phyloP scores from a whole-genome alignment of 2,329 filamentous ascomycete species.

The Clonostachys sp. region DNA sequence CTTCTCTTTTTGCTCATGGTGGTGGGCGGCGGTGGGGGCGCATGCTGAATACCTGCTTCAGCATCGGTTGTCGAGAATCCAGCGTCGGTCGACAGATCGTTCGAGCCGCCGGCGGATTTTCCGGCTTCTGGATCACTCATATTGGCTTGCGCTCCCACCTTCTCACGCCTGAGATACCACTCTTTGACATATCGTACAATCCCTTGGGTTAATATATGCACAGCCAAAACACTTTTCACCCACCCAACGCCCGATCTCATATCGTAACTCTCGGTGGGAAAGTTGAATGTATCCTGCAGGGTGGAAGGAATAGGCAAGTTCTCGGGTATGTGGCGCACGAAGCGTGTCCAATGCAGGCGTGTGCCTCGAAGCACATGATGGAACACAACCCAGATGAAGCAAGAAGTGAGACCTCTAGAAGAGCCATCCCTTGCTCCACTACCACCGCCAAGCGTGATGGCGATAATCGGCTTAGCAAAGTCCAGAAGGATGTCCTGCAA shows the following conservation, averaged over 20 bases:
- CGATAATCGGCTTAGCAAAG: slow-evolving; percentile 88
- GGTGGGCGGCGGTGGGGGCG: slow-evolving; percentile 33
- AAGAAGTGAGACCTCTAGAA: slow-evolving; percentile 67
- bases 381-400: slow-evolving; percentile 61
- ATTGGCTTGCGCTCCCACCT: slow-evolving; percentile 42
- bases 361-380: slow-evolving; percentile 48
- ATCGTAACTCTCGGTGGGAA: slow-evolving; percentile 38
- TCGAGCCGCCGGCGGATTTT: slow-evolving; percentile 31
- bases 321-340: slow-evolving; percentile 39
- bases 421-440: slow-evolving; percentile 60
- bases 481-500: slow-evolving; percentile 86
- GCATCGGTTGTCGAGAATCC: slow-evolving; percentile 50
- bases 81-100: slow-evolving; percentile 12
- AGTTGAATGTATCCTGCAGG: slow-evolving; percentile 40
- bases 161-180: slow-evolving; percentile 61
- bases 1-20: slow-evolving; percentile 71
- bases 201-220: slow-evolving; percentile 72
- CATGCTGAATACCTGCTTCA: slow-evolving; percentile 29
- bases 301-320: slow-evolving; percentile 35
- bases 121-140: slow-evolving; percentile 60
- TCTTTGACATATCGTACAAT: slow-evolving; percentile 66
- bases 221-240: slow-evolving; percentile 64
- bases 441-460: slow-evolving; percentile 82
- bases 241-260: slow-evolving; percentile 58
- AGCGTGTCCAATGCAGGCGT: slow-evolving; percentile 40